Evolutionary conservation across 2,329 filamentous ascomycete species (phyloP).

Genomic region (Chaetomiaceae sp.): DNA sequence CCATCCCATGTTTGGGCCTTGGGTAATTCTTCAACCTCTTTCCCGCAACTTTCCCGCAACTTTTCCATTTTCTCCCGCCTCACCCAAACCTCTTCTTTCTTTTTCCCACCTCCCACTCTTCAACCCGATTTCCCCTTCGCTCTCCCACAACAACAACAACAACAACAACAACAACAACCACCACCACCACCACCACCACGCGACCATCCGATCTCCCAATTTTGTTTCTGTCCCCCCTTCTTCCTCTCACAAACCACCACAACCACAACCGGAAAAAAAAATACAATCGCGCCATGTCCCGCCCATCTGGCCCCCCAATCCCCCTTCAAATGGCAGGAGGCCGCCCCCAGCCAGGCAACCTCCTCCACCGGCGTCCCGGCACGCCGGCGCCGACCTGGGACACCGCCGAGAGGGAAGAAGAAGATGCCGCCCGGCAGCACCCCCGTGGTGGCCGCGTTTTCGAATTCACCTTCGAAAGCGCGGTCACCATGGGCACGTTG

Average conservation of each 20-base stretch:
- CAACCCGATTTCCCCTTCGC: not conserved
- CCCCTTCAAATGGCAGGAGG: slow-evolving; percentile 14
- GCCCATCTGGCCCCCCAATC: slow-evolving; percentile 2
- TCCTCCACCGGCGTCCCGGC: not conserved
- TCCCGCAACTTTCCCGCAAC: not conserved
- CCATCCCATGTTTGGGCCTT: too few relatives aligned
- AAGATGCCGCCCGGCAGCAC: too few relatives aligned
- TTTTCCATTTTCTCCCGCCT: not conserved
- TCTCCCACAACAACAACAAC: too few relatives aligned
- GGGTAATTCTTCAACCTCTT: not conserved
- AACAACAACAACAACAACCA: too few relatives aligned
- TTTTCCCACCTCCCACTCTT: not conserved
- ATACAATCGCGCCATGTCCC: not conserved
- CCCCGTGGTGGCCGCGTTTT: too few relatives aligned
- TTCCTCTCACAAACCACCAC: too few relatives aligned
- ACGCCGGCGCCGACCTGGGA: too few relatives aligned
- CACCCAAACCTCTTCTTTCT: not conserved
- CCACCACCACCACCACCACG: too few relatives aligned
- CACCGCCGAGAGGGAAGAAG: too few relatives aligned
- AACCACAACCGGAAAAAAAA: not conserved
- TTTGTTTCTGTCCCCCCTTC: not conserved
- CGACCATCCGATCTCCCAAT: not conserved
- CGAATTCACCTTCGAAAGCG: slow-evolving; percentile 9
- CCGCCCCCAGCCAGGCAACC: slow-evolving; percentile 13
- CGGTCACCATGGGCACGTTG: not conserved